These are phyloP conservation scores for Strigomonas oncopelti DNA, from an alignment of 208 protist genomes.

Conservation along the genomic window DNA sequence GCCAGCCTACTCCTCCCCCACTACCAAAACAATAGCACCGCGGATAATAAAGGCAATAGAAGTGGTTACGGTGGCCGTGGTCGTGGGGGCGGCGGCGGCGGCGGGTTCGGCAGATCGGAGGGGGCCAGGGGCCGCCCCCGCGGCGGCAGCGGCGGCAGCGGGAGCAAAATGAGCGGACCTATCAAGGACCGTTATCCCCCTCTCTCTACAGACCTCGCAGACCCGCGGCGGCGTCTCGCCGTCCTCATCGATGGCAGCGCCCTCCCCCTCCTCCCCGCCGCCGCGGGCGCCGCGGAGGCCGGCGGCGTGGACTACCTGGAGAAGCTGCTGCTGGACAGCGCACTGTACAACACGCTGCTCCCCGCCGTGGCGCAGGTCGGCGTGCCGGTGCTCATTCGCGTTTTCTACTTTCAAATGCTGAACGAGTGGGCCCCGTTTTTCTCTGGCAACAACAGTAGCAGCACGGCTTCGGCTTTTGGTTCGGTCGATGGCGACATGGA, in stretches of 20 bases:
- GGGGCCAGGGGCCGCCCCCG: no score
- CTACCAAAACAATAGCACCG: not conserved
- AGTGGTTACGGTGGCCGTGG: not conserved
- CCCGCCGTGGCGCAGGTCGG: constrained; percentile 66
- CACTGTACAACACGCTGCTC: constrained; percentile 54
- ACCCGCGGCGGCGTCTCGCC: constrained; percentile 72
- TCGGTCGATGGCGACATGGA: not conserved
- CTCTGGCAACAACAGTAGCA: not conserved
- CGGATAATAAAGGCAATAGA: not conserved
- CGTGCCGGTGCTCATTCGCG: constrained; percentile 70
- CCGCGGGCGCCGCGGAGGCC: not conserved
- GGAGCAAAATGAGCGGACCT: constrained; percentile 22
- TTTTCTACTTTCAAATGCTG: constrained; percentile 73
- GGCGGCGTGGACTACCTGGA: not conserved
- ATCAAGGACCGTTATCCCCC: constrained; percentile 79
- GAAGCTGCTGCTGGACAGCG: constrained; percentile 18
- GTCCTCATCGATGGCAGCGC: constrained; percentile 74
- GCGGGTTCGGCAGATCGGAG: no score
- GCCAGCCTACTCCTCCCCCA: not conserved
- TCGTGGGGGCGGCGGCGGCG: no score
- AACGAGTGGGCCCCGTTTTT: constrained; percentile 62
- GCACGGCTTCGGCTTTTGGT: not conserved
- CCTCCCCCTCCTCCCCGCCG: constrained; percentile 7
- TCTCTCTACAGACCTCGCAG: constrained; percentile 45
- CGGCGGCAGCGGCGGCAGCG: no score